A percentile compares a stretch with the other conserved stretches of the same genome.
These are phyloP conservation scores for Tetrahymena thermophila DNA, from an alignment of 73 alveolate species.

Conservation along the genomic window DNA sequence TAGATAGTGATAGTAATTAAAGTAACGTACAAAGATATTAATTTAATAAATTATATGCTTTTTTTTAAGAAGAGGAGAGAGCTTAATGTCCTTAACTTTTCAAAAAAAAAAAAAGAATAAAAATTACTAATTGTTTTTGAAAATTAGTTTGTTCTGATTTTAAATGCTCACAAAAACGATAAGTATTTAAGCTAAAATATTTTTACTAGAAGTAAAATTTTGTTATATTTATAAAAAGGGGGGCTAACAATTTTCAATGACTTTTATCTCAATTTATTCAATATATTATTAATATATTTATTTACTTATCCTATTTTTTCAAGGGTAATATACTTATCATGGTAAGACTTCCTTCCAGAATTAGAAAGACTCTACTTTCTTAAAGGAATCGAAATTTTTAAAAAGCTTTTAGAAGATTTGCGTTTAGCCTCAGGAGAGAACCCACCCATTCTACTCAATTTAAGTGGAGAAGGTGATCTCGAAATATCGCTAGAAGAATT, in stretches of 20 bases:
- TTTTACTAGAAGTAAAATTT: not conserved
- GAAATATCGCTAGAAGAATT: not conserved
- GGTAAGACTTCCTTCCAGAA: not conserved
- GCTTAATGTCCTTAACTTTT: not conserved
- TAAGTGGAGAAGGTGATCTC: not conserved
- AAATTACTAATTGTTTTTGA: too few relatives aligned
- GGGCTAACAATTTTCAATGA: not conserved
- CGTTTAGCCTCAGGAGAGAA: not conserved
- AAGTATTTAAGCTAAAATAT: not conserved
- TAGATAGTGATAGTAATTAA: not conserved
- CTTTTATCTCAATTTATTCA: not conserved
- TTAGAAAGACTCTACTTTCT: not conserved
- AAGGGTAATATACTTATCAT: not conserved
- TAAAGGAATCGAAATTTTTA: not conserved
- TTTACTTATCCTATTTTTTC: not conserved
- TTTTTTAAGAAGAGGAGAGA: not conserved
- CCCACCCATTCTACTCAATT: not conserved
- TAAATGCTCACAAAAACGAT: too few relatives aligned
- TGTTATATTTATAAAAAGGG: not conserved
- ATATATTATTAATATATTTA: not conserved
- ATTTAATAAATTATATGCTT: not conserved
- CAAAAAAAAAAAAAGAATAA: not conserved
- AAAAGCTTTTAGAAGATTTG: not conserved
- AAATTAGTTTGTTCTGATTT: not conserved
- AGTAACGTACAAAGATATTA: not conserved